Conservation (phyloP, 768 basidiomycete species). For the Floccularia luteovirens region DNA sequence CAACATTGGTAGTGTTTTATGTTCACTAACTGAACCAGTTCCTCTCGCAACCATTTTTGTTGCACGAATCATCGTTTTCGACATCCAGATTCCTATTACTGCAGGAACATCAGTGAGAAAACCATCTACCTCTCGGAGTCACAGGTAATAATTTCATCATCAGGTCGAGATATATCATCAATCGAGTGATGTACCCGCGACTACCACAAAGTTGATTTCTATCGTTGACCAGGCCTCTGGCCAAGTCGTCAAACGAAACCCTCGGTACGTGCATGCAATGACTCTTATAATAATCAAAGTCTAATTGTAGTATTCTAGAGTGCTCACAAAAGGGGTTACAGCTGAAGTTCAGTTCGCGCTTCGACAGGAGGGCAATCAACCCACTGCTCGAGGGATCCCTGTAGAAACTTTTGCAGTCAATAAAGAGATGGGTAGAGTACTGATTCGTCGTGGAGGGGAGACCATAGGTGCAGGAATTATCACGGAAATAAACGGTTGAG, state of each 20-base stretch:
- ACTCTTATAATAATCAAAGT: not conserved
- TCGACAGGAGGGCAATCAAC: constrained; percentile 44
- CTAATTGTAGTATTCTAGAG: constrained; percentile 32
- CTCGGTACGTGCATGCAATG: constrained; percentile 45
- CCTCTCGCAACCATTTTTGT: constrained; percentile 73
- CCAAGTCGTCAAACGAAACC: constrained; percentile 64
- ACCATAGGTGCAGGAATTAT: constrained; percentile 83
- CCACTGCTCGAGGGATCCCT: constrained; percentile 56
- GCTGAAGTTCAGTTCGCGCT: constrained; percentile 83
- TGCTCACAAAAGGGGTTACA: constrained; percentile 76
- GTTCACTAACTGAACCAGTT: constrained; percentile 62
- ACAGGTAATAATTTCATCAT: not conserved
- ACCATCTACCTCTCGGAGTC: not conserved
- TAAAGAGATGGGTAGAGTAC: constrained; percentile 93
- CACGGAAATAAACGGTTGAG: constrained; percentile 23
- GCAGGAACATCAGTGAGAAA: constrained; percentile 70
- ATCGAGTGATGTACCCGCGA: constrained; percentile 87
- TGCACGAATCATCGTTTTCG: constrained; percentile 90
- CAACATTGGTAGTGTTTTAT: constrained; percentile 84
- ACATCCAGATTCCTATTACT: constrained; percentile 84
- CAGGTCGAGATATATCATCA: constrained; percentile 95
- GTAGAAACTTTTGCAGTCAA: constrained; percentile 81
- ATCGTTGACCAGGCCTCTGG: constrained; percentile 77
- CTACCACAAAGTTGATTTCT: constrained; percentile 72
- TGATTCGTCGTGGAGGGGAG: constrained; percentile 85